Evolutionary conservation across 2,329 filamentous ascomycete genomes (phyloP).

Genomic region (Cladosporium colombiae): DNA sequence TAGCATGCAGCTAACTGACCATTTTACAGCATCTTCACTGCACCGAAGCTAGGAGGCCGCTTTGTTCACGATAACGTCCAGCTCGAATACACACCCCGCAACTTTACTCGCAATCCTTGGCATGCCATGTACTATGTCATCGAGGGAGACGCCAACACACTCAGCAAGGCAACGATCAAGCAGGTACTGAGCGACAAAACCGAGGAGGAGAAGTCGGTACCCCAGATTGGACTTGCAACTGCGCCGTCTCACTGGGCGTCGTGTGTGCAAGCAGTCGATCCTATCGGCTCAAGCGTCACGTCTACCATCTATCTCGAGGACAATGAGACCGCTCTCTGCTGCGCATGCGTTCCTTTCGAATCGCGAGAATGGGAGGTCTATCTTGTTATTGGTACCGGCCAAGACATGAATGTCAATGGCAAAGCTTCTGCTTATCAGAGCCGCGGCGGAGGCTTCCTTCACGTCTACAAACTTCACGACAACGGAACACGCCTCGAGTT

Average conservation of each 20-base stretch:
- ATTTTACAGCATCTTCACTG: conserved; percentile 73
- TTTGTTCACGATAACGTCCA: conserved; percentile 83
- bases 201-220: conserved; percentile 11
- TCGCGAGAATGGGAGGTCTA: conserved; percentile 88
- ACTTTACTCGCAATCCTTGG: conserved; percentile 84
- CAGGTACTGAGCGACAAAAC: conserved; percentile 1
- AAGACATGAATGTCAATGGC: conserved; percentile 63
- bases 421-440: conserved; percentile 17
- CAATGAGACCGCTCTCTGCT: conserved; percentile 89
- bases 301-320: conserved; percentile 80
- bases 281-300: conserved; percentile 54
- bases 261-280: conserved; percentile 90
- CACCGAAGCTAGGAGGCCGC: conserved; percentile 82
- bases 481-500: conserved; percentile 88
- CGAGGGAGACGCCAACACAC: conserved; percentile 87
- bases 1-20: neutral
- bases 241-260: conserved; percentile 90
- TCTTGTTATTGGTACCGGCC: conserved; percentile 90
- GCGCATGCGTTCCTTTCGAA: conserved; percentile 80
- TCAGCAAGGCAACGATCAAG: conserved; percentile 71
- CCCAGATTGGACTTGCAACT: conserved; percentile 74
- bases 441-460: conserved; percentile 68
- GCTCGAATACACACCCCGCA: conserved; percentile 85
- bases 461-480: conserved; percentile 87
- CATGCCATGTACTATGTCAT: conserved; percentile 90